phyloP scores from a whole-genome alignment of 2,329 filamentous ascomycete species.

The Dactylellina leptospora region DNA sequence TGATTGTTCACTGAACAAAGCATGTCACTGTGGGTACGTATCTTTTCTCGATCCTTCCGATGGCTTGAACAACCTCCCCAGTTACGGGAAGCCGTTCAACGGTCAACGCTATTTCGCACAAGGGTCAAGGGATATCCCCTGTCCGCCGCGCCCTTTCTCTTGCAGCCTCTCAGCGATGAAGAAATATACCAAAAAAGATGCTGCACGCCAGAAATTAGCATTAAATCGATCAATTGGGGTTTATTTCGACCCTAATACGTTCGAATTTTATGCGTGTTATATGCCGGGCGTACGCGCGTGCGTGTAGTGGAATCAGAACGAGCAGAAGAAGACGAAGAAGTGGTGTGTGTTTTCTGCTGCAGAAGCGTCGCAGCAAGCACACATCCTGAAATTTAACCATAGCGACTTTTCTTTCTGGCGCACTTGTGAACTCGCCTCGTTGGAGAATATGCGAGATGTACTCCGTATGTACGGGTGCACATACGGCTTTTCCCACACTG shows the following conservation, averaged over 20 bases:
- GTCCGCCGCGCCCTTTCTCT: too few species aligned
- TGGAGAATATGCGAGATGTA: neutral
- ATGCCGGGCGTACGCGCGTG: too few species aligned
- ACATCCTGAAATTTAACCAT: slow-evolving; percentile 54
- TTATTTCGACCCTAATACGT: too few species aligned
- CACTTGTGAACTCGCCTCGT: slow-evolving; percentile 35
- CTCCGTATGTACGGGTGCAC: neutral
- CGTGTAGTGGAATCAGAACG: too few species aligned
- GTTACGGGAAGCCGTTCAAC: slow-evolving; percentile 53
- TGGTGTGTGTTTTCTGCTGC: slow-evolving; percentile 23
- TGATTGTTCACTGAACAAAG: neutral
- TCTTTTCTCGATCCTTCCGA: slow-evolving; percentile 15
- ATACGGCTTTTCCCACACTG: slow-evolving; percentile 10
- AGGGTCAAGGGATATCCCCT: slow-evolving; percentile 47
- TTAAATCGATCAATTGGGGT: too few species aligned
- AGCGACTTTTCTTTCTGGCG: too few species aligned
- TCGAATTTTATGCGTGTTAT: too few species aligned
- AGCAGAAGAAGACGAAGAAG: too few species aligned
- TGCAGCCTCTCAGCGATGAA: too few species aligned
- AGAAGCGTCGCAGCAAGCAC: slow-evolving; percentile 51
- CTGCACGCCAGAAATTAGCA: slow-evolving; percentile 39
- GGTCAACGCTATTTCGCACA: slow-evolving; percentile 49
- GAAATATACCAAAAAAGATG: too few species aligned
- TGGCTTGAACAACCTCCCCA: slow-evolving; percentile 42
- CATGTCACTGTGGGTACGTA: neutral